Evolutionary conservation across 2,329 filamentous ascomycete genomes (phyloP), one percentile per base, ranked within the genome.

Genomic region (Pseudogymnoascus verrucosus): DNA sequence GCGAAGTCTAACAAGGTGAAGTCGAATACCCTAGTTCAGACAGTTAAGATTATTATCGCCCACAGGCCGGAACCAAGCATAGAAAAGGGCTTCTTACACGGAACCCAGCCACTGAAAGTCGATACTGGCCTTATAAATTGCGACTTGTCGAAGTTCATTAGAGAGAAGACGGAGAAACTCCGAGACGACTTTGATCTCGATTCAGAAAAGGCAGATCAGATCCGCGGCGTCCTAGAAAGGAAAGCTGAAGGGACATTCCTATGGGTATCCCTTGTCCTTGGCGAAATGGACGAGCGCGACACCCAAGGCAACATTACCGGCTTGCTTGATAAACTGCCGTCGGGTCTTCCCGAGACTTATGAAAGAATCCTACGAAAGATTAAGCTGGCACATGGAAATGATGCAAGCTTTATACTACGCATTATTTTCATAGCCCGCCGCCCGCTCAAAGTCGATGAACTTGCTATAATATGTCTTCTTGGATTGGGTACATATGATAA

Each of bases 191-290:
- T 47, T 2, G 42, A 14, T 14, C 42, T 47, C 19, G 42, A 47
- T 23, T 47, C 16, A 4, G 42, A 6, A 47, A 47, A 14, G 42
- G 14, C 11, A 3, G 5, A 26, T 7, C 42, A 26, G 19, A 47
- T 47, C 42, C 21, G 42, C 42, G 21, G 14, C 5, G 42, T 12
- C 21, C 19, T 47, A 14, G 19, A 26, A 47, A 47, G 11, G 11
- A 47, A 47, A 64, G 71, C 75, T 12, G 68, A 73, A 8, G 71
- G 70, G 61, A 77, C 72, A 2, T 78, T 78, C 60, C 71, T 79
- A 11, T 77, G 74, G 75, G 75, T 77, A 26, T 71, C 72, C 60
- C 69, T 77, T 60, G 72, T 73, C 11, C 76, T 73, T 65, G 68
- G 73, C 67, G 63, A 68, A 21, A 71, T 76, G 23, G 37, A 63